These are phyloP conservation scores for Cicer pinnatifidum DNA, from an alignment of 306 rosid species.

Conservation along the genomic window DNA sequence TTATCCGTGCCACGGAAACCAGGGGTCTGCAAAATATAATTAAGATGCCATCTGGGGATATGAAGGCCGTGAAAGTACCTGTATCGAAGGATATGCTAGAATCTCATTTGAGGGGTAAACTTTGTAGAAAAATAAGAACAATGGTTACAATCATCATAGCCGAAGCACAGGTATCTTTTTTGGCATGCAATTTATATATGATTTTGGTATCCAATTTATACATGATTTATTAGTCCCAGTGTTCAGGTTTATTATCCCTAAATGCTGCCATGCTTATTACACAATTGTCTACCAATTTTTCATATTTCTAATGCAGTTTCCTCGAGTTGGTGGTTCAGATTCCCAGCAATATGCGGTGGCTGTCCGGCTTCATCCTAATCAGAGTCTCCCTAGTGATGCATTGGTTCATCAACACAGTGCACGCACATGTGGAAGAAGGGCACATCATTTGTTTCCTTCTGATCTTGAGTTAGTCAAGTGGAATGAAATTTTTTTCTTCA, in stretches of 20 bases:
- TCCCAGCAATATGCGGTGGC: constrained; percentile 75
- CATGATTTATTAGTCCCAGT: not conserved
- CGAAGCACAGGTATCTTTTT: constrained; percentile 75
- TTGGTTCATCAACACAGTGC: constrained; percentile 80
- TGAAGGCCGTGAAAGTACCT: constrained; percentile 89
- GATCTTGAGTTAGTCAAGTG: constrained; percentile 77
- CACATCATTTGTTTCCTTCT: constrained; percentile 54
- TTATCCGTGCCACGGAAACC: constrained; percentile 85
- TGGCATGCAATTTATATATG: constrained; percentile 7
- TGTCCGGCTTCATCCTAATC: constrained; percentile 71
- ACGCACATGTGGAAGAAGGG: constrained; percentile 80
- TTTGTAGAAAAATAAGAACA: constrained; percentile 60
- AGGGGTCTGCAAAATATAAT: constrained; percentile 73
- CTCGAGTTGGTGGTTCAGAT: constrained; percentile 63
- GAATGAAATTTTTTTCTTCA: constrained; percentile 96
- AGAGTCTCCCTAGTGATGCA: constrained; percentile 50
- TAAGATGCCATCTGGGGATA: constrained; percentile 90
- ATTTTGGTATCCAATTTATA: constrained; percentile 31
- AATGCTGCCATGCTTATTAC: constrained; percentile 12
- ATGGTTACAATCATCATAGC: constrained; percentile 76
- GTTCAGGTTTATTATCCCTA: constrained; percentile 13
- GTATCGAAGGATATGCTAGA: constrained; percentile 90
- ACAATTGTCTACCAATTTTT: constrained; percentile 20
- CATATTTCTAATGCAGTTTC: constrained; percentile 65
- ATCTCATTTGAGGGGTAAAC: constrained; percentile 77